Percentiles rank a stretch among this genome's conserved stretches.
Evolutionary conservation across 805 yeast species (phyloP).

Genomic region (Candida ipomoeae): DNA sequence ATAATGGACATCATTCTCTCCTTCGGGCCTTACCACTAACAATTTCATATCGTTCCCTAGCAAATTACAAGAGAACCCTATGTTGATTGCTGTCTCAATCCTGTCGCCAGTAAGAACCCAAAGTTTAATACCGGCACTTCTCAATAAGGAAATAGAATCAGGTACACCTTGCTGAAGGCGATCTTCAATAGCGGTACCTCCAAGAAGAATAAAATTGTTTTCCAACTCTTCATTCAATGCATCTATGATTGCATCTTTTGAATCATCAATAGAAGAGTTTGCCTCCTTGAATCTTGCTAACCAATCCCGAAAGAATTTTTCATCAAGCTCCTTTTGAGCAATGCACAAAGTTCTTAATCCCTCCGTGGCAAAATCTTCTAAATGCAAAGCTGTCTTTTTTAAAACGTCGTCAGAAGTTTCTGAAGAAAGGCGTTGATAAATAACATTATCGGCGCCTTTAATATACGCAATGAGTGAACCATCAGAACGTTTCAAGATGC

Average conservation of each 20-base stretch:
- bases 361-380: conserved; percentile 69
- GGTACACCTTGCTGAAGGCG: conserved; percentile 77
- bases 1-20: conserved; percentile 28
- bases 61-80: conserved; percentile 75
- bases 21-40: conserved; percentile 54
- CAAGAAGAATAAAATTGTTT: conserved; percentile 50
- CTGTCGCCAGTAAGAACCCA: conserved; percentile 86
- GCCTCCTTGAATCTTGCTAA: conserved; percentile 53
- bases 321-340: conserved; percentile 51
- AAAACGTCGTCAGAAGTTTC: conserved; percentile 43
- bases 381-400: conserved; percentile 54
- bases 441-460: conserved; percentile 78
- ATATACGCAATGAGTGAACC: conserved; percentile 44
- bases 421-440: conserved; percentile 41
- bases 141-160: conserved; percentile 60
- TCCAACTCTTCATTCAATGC: conserved; percentile 58
- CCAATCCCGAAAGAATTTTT: conserved; percentile 51
- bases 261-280: conserved; percentile 46
- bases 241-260: conserved; percentile 57
- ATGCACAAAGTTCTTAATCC: conserved; percentile 76
- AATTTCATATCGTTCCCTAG: conserved; percentile 65
- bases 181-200: conserved; percentile 83
- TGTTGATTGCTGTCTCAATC: conserved; percentile 79
- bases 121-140: conserved; percentile 70
- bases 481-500: conserved; percentile 47